Evolutionary conservation across 257 asterid genomes (phyloP).

Genomic region (Solanum lycopersicoides): DNA sequence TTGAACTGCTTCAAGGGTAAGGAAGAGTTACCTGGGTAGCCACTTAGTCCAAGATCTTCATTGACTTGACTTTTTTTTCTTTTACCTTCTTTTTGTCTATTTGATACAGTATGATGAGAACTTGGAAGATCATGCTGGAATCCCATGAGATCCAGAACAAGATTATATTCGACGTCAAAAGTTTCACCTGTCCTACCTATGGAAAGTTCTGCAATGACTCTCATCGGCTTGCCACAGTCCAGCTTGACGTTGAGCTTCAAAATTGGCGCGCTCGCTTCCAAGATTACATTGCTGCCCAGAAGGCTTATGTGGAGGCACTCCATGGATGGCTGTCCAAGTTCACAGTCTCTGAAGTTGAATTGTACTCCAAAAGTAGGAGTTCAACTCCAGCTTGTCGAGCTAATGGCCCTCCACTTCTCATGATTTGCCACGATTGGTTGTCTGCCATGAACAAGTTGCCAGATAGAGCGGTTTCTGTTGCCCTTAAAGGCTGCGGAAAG

Average conservation of each 20-base stretch:
- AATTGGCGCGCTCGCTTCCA: slow-evolving; percentile 73
- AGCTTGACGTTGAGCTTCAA: slow-evolving; percentile 73
- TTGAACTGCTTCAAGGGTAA: slow-evolving; percentile 86
- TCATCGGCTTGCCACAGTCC: slow-evolving; percentile 73
- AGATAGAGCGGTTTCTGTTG: slow-evolving; percentile 42
- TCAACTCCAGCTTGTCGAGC: slow-evolving; percentile 10
- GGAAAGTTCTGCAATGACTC: slow-evolving; percentile 81
- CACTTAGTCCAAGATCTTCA: neutral
- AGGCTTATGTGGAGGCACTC: slow-evolving; percentile 49
- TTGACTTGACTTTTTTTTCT: neutral
- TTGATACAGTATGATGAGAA: slow-evolving; percentile 59
- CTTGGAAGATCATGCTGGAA: slow-evolving; percentile 73
- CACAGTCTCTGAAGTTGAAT: slow-evolving; percentile 42
- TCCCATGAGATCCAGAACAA: slow-evolving; percentile 85
- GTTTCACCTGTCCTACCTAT: slow-evolving; percentile 61
- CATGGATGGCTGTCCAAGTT: slow-evolving; percentile 77
- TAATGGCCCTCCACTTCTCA: slow-evolving; percentile 61
- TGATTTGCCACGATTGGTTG: slow-evolving; percentile 57
- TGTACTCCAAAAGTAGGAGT: slow-evolving; percentile 22
- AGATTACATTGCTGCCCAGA: slow-evolving; percentile 54
- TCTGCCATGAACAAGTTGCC: slow-evolving; percentile 50
- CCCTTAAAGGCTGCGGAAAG: slow-evolving; percentile 58
- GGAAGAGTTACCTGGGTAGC: neutral
- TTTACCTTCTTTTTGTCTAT: neutral
- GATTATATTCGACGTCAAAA: slow-evolving; percentile 67